A percentile compares a stretch with the other conserved stretches of the same genome.
These are phyloP conservation scores for Violaceomyces palustris DNA, from an alignment of 1,284 basidiomycete genomes.

Conservation along the genomic window DNA sequence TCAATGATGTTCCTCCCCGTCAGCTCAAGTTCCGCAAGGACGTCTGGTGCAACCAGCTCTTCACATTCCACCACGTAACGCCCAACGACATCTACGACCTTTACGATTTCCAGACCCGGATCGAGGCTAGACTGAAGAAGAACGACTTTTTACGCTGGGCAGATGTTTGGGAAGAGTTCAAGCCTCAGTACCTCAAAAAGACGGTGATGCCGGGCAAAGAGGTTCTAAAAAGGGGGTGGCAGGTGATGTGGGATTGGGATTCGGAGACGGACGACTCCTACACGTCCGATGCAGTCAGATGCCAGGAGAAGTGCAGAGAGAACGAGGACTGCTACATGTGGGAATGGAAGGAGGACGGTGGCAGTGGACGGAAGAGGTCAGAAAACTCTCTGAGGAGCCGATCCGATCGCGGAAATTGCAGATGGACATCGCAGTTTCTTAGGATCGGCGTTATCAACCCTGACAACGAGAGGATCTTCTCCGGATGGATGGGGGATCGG, in stretches of 20 bases:
- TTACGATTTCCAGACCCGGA: slow-evolving; percentile 15
- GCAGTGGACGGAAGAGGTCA: not conserved
- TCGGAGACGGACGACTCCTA: slow-evolving; percentile 4
- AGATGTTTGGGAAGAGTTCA: slow-evolving; percentile 24
- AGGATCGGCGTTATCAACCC: slow-evolving; percentile 16
- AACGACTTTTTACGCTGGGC: slow-evolving; percentile 4
- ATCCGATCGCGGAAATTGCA: slow-evolving; percentile 5
- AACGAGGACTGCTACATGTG: slow-evolving; percentile 11
- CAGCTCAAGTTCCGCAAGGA: slow-evolving; percentile 6
- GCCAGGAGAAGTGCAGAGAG: slow-evolving; percentile 3
- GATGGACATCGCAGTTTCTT: slow-evolving; percentile 11
- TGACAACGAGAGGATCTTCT: not conserved
- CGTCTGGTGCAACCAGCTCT: slow-evolving; percentile 18
- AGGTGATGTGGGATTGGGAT: slow-evolving; percentile 21
- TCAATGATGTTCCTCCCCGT: slow-evolving; percentile 16
- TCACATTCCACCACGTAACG: slow-evolving; percentile 32
- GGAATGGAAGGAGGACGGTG: slow-evolving; percentile 4
- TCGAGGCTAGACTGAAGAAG: slow-evolving; percentile 5
- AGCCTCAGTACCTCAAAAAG: slow-evolving; percentile 3
- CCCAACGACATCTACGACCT: slow-evolving; percentile 8
- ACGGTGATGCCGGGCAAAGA: slow-evolving; percentile 4
- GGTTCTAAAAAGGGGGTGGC: slow-evolving; percentile 9
- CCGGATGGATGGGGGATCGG: slow-evolving; percentile 15
- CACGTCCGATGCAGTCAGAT: not conserved
- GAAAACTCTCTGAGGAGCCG: too few relatives aligned